Evolutionary conservation across 345 rosid genomes (phyloP), one percentile per base, ranked within the genome.

Genomic region (Pugionium cornutum): DNA sequence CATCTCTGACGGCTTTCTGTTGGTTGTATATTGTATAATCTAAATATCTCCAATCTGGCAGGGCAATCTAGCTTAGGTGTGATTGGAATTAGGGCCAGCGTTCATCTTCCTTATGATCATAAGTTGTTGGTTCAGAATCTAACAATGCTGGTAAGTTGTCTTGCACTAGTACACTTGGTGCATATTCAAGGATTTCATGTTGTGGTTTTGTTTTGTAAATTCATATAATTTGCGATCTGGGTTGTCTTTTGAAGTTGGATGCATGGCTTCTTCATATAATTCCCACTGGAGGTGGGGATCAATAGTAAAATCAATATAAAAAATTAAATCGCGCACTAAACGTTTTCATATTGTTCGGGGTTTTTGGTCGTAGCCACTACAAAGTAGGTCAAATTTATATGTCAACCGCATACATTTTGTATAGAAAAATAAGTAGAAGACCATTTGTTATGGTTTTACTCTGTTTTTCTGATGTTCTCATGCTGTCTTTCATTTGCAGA

Each of bases 101-200:
- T 95, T 69, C 98, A 95, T 82, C 88, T 91, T 70, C 84, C 91
- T 40, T 84, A 77, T 76, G 96, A 95, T 77, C 99, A 89, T 43
- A 63, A 55, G 9, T 40, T 84, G 59, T 75, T 87, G 76, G 95
- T 95, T 76, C 97, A 91, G 63, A 91, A 95, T 80, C 97, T 95
- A 44, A 84, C 94, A 59, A 78, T 77, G 59, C 83, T 86, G 88
- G 99, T 89, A 84, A 18, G 56, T 63, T 60, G n/a, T 43, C 44
- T 41, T 42, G 11, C 41, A 4, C 18, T 40, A 5, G 31, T 18
- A 11, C 6, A 18, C 18, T 18, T 18, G 18, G 18, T 18, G 18
- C 18, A 18, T 18, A 18, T 18, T 18, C 18, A 18, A 18, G 18
- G 18, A 18, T 18, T 18, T 18, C 18, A 18, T 18, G 18, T 18